Base-by-base conservation (phyloP, 768 basidiomycete genomes). In the Pisolithus albus region DNA sequence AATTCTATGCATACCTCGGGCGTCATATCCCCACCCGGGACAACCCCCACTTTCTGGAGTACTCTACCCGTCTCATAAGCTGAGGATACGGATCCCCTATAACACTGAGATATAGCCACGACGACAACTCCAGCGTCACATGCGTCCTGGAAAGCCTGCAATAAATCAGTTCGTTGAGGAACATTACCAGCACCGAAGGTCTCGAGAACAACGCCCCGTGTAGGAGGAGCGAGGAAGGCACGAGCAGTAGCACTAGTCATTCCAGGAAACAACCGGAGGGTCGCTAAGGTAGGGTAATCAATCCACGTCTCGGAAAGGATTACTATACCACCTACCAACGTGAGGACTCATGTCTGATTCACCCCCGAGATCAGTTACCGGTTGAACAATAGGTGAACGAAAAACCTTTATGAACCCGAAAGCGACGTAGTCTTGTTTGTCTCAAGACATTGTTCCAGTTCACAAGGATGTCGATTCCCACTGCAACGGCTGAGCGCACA, bases 131-230 rank as follows among this genome's bases (percentile, higher is more conserved):
- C 92, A 1, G 86, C 79, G 51, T 85, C 80, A 56, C 87, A 89
- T 2, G 93, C 92, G 51, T 87, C 83, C 56, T 82, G 83, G 52
- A 96, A 74, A 1, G 82, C 84, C n/a, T 76, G 66, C 63, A 88
- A 77, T 18, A 96, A 69, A 57, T 92, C 92, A 45, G 75, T 53
- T 11, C 88, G 78, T 59, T 91, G 85, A 0, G 94, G 92, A 9
- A 92, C 90, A 67, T 97, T 97, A 0, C 94, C 94, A 1, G 92
- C 84, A 7, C 94, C 94, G 65, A 90, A 97, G 2, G 88, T 91
- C 64, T 95, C 90, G 1, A 97, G 73, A 9, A 97, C 85, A 2
- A 93, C 84, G 4, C 92, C 93, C 28, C 77, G 79, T 7, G 84
- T 80, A 4, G 87, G 85, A 10, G 86, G 82, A 45, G 73, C 75